These are phyloP conservation scores for Gossypium schwendimanii DNA, from an alignment of 441 rosid genomes.

Conservation along the genomic window DNA sequence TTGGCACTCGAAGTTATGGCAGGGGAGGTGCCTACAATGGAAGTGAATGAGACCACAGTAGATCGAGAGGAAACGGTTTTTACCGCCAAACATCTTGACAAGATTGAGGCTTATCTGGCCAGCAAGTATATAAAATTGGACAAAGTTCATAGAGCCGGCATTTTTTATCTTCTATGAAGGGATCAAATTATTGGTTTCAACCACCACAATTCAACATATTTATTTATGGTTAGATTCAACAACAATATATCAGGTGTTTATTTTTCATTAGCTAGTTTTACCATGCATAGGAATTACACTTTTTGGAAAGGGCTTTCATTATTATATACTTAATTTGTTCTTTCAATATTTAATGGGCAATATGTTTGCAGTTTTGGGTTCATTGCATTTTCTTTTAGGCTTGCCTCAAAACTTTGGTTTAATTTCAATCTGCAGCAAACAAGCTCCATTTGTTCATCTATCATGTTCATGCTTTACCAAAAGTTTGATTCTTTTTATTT, in stretches of 20 bases:
- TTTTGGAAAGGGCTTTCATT: conserved; percentile 7
- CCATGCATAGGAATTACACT: conserved; percentile 12
- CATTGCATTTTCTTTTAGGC: too few species aligned
- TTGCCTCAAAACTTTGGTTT: too few species aligned
- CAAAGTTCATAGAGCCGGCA: conserved; percentile 28
- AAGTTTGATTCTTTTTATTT: background rate
- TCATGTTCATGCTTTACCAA: background rate
- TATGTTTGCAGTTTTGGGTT: conserved; percentile 17
- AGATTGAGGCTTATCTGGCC: conserved; percentile 32
- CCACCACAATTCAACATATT: conserved; percentile 9
- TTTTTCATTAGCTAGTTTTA: conserved; percentile 17
- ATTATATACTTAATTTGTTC: background rate
- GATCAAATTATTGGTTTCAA: conserved; percentile 25
- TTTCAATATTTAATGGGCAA: conserved; percentile 9
- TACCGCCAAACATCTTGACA: conserved; percentile 33
- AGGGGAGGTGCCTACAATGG: conserved; percentile 36
- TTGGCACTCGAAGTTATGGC: conserved; percentile 33
- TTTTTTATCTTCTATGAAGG: conserved; percentile 13
- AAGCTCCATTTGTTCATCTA: background rate
- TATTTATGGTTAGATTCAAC: conserved; percentile 18
- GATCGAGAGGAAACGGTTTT: conserved; percentile 50
- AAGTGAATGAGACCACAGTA: conserved; percentile 37
- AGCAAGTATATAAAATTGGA: conserved; percentile 26
- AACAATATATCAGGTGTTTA: background rate
- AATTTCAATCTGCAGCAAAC: background rate